Conservation (phyloP, 495 filamentous ascomycete species). For the Pseudoneurospora amorphoporcata region DNA sequence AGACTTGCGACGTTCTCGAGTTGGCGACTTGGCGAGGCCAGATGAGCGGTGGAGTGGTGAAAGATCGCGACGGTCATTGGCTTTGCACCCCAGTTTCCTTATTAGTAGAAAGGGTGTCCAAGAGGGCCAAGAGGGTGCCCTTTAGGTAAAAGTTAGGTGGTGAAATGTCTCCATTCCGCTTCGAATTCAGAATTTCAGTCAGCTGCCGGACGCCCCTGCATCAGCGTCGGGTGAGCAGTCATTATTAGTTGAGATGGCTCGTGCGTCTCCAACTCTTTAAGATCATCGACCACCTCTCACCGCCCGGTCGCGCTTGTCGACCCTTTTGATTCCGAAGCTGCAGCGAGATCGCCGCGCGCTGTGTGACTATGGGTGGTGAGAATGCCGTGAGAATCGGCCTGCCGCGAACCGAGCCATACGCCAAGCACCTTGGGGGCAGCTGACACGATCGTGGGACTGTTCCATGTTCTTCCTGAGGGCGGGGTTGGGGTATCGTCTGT, state of each 20-base stretch:
- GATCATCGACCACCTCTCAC: background rate
- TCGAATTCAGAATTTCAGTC: background rate
- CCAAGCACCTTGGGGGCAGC: background rate
- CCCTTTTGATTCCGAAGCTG: background rate
- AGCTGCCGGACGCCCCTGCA: background rate
- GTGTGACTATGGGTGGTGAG: background rate
- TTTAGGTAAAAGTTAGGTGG: background rate
- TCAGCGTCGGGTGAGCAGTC: background rate
- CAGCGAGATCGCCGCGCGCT: background rate
- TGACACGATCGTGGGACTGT: background rate
- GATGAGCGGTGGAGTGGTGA: constrained; percentile 9
- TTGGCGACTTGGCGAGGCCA: constrained; percentile 1
- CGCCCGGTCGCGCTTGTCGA: background rate
- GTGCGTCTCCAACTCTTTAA: background rate
- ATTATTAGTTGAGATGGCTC: background rate
- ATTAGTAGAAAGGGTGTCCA: background rate
- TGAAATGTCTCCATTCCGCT: background rate
- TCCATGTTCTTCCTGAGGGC: background rate
- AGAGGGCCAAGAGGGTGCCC: background rate
- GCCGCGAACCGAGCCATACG: background rate
- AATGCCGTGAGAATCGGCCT: background rate
- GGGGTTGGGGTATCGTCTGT: background rate
- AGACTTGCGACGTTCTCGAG: background rate
- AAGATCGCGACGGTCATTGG: constrained; percentile 1
- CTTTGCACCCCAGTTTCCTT: background rate